phyloP scores from a whole-genome alignment of 352 stramenopile genomes.

The Phytophthora pisi region DNA sequence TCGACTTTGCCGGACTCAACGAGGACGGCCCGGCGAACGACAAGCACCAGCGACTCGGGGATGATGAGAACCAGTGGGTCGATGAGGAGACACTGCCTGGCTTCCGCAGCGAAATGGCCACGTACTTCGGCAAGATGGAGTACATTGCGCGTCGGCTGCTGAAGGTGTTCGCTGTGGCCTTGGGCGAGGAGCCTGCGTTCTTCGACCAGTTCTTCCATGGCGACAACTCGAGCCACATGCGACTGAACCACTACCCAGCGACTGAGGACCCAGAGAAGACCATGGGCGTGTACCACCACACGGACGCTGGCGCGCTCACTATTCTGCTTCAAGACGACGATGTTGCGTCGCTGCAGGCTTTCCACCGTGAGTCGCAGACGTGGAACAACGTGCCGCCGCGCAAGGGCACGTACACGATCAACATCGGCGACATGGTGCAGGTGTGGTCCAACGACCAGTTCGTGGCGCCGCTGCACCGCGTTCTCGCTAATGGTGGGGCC shows the following conservation, averaged over 20 bases:
- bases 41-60: slow-evolving; percentile 65
- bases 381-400: slow-evolving; percentile 49
- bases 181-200: slow-evolving; percentile 46
- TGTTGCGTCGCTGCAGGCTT: slow-evolving; percentile 46
- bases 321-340: slow-evolving; percentile 53
- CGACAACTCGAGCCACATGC: slow-evolving; percentile 85
- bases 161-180: slow-evolving; percentile 53
- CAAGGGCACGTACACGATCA: slow-evolving; percentile 60
- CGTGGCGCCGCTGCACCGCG: slow-evolving; percentile 53
- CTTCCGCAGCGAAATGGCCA: slow-evolving; percentile 55
- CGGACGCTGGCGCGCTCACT: not conserved
- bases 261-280: slow-evolving; percentile 36
- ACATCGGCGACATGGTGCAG: slow-evolving; percentile 65
- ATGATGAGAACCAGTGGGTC: slow-evolving; percentile 89
- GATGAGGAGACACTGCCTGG: slow-evolving; percentile 41
- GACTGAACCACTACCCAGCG: slow-evolving; percentile 91
- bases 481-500: slow-evolving; percentile 32
- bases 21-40: slow-evolving; percentile 46
- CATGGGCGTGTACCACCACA: slow-evolving; percentile 47
- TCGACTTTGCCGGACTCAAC: slow-evolving; percentile 51
- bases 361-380: slow-evolving; percentile 38
- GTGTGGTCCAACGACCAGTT: slow-evolving; percentile 64
- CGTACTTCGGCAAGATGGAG: slow-evolving; percentile 51
- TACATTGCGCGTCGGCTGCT: slow-evolving; percentile 51
- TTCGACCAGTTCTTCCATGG: slow-evolving; percentile 60